These are phyloP conservation scores for Pontederia crassipes DNA, from an alignment of 176 grass and related monocot genomes.

Conservation along the genomic window DNA sequence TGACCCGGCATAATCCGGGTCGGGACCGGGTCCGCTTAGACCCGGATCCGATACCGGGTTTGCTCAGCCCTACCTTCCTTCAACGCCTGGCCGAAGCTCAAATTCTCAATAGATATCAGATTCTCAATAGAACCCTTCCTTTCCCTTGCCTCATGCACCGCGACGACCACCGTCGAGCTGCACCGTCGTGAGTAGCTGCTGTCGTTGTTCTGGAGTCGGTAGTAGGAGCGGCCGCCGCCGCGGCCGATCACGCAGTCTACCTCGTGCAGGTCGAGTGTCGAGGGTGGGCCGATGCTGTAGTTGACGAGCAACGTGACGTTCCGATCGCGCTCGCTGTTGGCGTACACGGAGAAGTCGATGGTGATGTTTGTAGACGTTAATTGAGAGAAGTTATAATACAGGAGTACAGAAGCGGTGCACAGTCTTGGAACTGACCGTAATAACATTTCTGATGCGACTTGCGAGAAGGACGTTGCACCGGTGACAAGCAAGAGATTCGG, in stretches of 20 bases:
- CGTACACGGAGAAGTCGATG: neutral
- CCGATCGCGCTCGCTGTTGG: neutral
- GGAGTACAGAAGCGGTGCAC: no score
- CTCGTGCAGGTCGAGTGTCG: neutral
- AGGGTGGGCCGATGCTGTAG: neutral
- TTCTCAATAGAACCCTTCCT: no score
- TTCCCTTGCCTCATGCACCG: neutral
- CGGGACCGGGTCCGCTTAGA: no score
- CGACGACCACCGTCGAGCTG: neutral
- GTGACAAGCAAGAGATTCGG: no score
- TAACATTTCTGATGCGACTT: no score
- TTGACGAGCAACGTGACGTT: neutral
- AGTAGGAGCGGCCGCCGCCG: neutral
- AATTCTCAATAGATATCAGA: neutral
- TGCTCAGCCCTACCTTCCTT: no score
- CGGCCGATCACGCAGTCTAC: neutral
- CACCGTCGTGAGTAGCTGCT: neutral
- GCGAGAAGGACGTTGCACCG: no score
- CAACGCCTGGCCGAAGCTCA: neutral
- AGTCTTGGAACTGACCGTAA: no score
- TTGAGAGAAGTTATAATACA: no score
- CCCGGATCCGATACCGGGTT: no score
- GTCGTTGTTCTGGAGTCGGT: neutral
- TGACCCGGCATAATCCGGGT: no score
- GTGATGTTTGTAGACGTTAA: neutral